Evolutionary conservation across 192 early-diverging fungal genomes (phyloP).

Genomic region (Linderina pennispora): DNA sequence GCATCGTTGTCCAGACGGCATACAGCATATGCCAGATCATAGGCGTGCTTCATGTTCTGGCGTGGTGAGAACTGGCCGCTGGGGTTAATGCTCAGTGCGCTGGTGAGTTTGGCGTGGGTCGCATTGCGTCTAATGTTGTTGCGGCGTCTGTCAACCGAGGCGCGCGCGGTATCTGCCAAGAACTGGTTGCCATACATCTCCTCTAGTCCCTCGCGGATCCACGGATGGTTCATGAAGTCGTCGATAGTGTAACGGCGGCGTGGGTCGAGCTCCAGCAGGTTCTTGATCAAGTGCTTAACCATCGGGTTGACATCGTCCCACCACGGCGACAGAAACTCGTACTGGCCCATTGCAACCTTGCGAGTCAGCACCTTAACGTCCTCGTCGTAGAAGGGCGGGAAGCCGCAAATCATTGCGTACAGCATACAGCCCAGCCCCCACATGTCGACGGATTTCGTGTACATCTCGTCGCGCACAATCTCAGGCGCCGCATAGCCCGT

Average conservation of each 20-base stretch:
- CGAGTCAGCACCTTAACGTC: slow-evolving; percentile 68
- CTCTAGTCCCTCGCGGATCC: slow-evolving; percentile 48
- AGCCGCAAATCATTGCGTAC: slow-evolving; percentile 75
- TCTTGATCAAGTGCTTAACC: slow-evolving; percentile 67
- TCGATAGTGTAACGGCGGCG: slow-evolving; percentile 68
- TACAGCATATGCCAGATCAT: slow-evolving; percentile 71
- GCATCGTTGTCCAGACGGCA: slow-evolving; percentile 69
- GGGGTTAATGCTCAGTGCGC: background rate
- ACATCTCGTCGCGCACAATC: slow-evolving; percentile 74
- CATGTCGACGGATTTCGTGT: slow-evolving; percentile 80
- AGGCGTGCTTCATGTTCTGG: slow-evolving; percentile 65
- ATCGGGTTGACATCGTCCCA: slow-evolving; percentile 81
- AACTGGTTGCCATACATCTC: slow-evolving; percentile 41
- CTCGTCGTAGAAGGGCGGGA: slow-evolving; percentile 80
- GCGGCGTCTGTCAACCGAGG: slow-evolving; percentile 35
- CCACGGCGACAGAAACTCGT: slow-evolving; percentile 80
- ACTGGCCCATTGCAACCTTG: slow-evolving; percentile 82
- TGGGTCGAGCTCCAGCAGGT: slow-evolving; percentile 66
- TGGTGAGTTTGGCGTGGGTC: slow-evolving; percentile 3
- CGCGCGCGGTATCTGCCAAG: slow-evolving; percentile 25
- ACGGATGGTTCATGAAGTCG: slow-evolving; percentile 76
- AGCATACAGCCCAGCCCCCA: slow-evolving; percentile 85
- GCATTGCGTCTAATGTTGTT: slow-evolving; percentile 20
- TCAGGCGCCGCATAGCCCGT: slow-evolving; percentile 92
- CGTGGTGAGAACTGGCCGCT: slow-evolving; percentile 40